Percentiles rank a stretch among this genome's conserved stretches.
phyloP scores from a whole-genome alignment of 371 early-diverging fungal genomes.

The Dentiscutata heterogama region DNA sequence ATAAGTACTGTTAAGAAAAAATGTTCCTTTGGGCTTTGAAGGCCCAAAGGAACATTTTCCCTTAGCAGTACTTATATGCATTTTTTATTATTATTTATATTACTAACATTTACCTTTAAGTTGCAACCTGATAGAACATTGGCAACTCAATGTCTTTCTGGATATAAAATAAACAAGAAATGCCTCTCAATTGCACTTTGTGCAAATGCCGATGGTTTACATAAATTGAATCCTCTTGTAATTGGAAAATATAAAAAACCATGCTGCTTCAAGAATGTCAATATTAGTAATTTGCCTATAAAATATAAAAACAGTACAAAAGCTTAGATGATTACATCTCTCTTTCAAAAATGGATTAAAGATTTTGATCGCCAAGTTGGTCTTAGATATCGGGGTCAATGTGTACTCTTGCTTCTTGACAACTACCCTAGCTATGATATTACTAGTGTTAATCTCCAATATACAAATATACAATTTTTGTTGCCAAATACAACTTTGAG shows the following conservation, averaged over 20 bases:
- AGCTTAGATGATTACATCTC: constrained; percentile 31
- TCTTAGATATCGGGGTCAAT: constrained; percentile 6
- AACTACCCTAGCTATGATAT: constrained; percentile 45
- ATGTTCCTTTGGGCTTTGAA: no score
- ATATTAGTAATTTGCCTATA: constrained; percentile 26
- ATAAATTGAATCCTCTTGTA: constrained; percentile 37
- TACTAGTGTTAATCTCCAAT: constrained; percentile 22
- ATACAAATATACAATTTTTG: constrained; percentile 44
- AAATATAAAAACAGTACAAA: constrained; percentile 39
- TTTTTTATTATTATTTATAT: no score
- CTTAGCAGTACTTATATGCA: no score
- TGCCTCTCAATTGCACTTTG: constrained; percentile 33
- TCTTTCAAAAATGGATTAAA: constrained; percentile 39
- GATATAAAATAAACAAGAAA: constrained; percentile 26
- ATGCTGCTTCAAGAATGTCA: constrained; percentile 24
- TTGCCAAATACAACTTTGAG: constrained; percentile 45
- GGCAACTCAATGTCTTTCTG: background rate
- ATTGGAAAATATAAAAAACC: constrained; percentile 43
- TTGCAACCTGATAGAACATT: constrained; percentile 33
- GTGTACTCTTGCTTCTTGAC: constrained; percentile 46
- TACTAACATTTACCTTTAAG: background rate
- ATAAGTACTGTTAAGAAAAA: no score
- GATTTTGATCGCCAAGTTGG: constrained; percentile 25
- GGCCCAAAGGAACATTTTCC: no score
- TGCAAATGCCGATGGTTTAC: constrained; percentile 40